These are phyloP conservation scores for Malassezia japonica DNA, from an alignment of 1,284 basidiomycete genomes.

Conservation along the genomic window DNA sequence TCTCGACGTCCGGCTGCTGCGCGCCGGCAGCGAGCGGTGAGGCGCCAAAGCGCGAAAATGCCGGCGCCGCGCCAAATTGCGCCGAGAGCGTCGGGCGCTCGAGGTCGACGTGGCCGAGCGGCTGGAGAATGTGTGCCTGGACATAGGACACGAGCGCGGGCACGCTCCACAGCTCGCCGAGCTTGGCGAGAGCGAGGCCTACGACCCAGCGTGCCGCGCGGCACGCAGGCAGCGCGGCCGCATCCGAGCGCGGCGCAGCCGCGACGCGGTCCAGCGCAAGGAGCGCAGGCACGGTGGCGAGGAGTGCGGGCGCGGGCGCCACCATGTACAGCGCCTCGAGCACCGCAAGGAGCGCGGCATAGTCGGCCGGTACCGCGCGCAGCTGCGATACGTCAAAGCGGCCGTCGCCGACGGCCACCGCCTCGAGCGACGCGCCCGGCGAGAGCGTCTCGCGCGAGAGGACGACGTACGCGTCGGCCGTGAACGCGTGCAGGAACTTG, in stretches of 20 bases:
- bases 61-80: conserved; percentile 23
- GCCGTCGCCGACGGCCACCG: conserved; percentile 12
- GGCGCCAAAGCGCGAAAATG: conserved; percentile 18
- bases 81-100: conserved; percentile 18
- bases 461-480: conserved; percentile 32
- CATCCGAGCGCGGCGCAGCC: conserved; percentile 24
- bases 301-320: conserved; percentile 62
- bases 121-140: conserved; percentile 18
- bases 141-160: conserved; percentile 15
- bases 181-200: conserved; percentile 58
- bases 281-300: conserved; percentile 76
- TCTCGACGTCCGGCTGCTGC: conserved; percentile 19
- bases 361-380: conserved; percentile 54
- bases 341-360: conserved; percentile 63
- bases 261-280: conserved; percentile 59
- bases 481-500: conserved; percentile 29
- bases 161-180: conserved; percentile 64
- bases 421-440: conserved; percentile 25
- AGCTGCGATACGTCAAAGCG: conserved; percentile 51
- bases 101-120: background rate
- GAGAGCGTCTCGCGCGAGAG: conserved; percentile 26
- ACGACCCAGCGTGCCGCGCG: conserved; percentile 61
- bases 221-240: conserved; percentile 49
- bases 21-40: conserved; percentile 18
- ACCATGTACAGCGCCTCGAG: conserved; percentile 62